Evolutionary conservation across 768 basidiomycete species (phyloP).

Genomic region (Phlegmacium glaucopus): DNA sequence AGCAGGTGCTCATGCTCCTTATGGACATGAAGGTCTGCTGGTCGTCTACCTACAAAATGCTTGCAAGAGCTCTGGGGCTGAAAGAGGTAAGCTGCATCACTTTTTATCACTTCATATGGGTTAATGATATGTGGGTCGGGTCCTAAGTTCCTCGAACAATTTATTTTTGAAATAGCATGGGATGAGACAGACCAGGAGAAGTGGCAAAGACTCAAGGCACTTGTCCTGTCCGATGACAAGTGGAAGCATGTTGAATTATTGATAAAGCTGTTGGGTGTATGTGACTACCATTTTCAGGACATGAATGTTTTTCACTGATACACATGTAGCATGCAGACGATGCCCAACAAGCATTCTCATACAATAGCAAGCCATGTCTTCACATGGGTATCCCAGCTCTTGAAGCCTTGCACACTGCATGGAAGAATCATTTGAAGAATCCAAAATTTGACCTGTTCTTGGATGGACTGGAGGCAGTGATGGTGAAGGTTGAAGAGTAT

Average conservation of each 20-base stretch:
- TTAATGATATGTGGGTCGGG: too few species aligned
- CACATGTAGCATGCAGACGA: conserved; percentile 28
- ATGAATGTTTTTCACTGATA: background rate
- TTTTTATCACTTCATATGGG: too few species aligned
- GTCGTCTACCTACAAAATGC: too few species aligned
- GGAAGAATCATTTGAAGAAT: conserved; percentile 11
- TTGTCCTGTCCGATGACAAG: conserved; percentile 18
- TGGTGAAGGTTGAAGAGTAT: conserved; percentile 26
- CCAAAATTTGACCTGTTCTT: conserved; percentile 17
- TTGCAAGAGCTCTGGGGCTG: too few species aligned
- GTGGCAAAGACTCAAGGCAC: conserved; percentile 13
- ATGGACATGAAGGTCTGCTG: too few species aligned
- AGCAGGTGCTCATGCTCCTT: too few species aligned
- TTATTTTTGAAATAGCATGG: conserved; percentile 19
- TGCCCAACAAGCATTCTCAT: conserved; percentile 31
- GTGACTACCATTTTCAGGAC: conserved; percentile 4
- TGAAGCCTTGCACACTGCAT: conserved; percentile 26
- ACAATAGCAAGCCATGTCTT: conserved; percentile 23
- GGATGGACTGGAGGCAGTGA: conserved; percentile 19
- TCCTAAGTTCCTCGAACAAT: conserved; percentile 23
- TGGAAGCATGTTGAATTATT: conserved; percentile 21
- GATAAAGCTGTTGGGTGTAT: conserved; percentile 19
- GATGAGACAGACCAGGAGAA: conserved; percentile 24
- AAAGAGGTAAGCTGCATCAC: too few species aligned
- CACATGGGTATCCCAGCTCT: conserved; percentile 30